Evolutionary conservation across 1,284 basidiomycete species (phyloP).

Genomic region (Rugosomyces carneus): DNA sequence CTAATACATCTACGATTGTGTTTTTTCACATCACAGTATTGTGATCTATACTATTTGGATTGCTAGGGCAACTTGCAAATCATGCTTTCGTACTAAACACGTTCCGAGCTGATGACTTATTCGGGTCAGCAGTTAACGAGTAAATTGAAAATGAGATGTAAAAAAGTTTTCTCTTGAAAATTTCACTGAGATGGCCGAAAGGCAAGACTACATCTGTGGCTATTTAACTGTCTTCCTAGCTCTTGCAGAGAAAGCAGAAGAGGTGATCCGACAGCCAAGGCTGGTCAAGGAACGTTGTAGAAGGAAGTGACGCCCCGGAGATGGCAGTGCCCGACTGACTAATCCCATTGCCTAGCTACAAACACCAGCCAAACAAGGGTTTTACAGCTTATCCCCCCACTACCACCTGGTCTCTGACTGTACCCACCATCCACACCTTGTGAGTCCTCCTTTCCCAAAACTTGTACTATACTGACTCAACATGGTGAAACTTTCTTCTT

Average conservation of each 20-base stretch:
- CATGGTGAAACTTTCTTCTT: constrained; percentile 1
- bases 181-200: no score
- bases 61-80: no score
- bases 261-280: constrained; percentile 11
- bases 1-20: no score
- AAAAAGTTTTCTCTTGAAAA: no score
- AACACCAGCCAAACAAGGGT: constrained; percentile 39
- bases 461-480: constrained; percentile 9
- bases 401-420: constrained; percentile 37
- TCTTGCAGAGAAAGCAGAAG: not conserved
- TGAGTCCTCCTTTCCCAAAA: constrained; percentile 14
- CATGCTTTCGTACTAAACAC: no score
- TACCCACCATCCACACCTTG: constrained; percentile 17
- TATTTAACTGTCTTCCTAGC: no score
- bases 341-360: constrained; percentile 30
- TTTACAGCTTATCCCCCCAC: constrained; percentile 40
- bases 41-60: no score
- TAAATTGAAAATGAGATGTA: no score
- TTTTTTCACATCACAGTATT: no score
- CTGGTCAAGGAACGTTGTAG: constrained; percentile 12
- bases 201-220: no score
- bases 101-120: no score
- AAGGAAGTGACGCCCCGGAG: constrained; percentile 12
- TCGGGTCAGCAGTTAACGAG: no score
- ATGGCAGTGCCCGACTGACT: constrained; percentile 27